phyloP scores from a whole-genome alignment of 139 green algal species.

The Volvox reticuliferus region DNA sequence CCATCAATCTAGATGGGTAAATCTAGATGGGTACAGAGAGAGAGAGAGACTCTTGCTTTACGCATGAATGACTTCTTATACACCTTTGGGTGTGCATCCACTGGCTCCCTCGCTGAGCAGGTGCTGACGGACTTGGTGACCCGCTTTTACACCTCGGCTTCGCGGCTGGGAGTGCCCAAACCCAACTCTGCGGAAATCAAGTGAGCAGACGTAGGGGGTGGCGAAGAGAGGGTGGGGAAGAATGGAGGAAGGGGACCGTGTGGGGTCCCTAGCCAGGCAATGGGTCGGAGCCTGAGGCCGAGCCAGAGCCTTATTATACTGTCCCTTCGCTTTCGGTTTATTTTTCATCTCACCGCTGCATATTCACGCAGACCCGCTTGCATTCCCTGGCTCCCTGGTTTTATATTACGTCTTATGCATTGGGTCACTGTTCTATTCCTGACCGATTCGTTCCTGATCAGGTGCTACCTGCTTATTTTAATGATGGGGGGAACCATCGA shows the following conservation, averaged over 20 bases:
- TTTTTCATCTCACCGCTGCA: too few species aligned
- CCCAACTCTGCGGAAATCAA: conserved; percentile 41
- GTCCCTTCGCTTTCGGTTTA: too few species aligned
- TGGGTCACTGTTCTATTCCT: too few species aligned
- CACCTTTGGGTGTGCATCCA: background rate
- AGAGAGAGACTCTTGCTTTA: too few species aligned
- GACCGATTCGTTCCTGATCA: background rate
- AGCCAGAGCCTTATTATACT: too few species aligned
- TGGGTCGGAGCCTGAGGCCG: too few species aligned
- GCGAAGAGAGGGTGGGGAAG: background rate
- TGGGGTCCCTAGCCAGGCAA: too few species aligned
- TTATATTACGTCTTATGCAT: too few species aligned
- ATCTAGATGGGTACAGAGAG: too few species aligned
- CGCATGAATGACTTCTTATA: background rate
- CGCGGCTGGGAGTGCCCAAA: background rate
- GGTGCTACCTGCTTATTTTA: conserved; percentile 44
- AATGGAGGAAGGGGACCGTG: background rate
- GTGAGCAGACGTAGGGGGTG: conserved; percentile 4
- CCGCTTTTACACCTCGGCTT: conserved; percentile 27
- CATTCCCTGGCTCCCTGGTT: too few species aligned
- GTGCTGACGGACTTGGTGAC: conserved; percentile 41
- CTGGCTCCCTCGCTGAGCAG: background rate
- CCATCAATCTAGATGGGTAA: too few species aligned
- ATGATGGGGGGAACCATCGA: conserved; percentile 48
- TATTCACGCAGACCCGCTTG: too few species aligned